These are phyloP conservation scores for Syzygium oleosum DNA, from an alignment of 345 rosid species.

Conservation along the genomic window DNA sequence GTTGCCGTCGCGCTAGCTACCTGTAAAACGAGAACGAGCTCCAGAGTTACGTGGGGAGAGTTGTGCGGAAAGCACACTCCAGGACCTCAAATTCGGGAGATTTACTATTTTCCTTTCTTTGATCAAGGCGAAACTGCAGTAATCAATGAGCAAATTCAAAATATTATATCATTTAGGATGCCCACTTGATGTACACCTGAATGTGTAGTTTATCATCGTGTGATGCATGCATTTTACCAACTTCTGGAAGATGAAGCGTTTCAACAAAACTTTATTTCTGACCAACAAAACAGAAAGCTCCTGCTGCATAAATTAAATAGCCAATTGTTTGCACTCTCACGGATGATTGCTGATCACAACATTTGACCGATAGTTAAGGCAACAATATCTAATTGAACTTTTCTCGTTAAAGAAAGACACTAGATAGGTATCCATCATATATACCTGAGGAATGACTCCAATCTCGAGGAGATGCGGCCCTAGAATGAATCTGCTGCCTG, in stretches of 20 bases:
- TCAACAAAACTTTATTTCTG: neutral
- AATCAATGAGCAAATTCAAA: neutral
- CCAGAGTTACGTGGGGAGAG: conserved; percentile 60
- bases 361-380: neutral
- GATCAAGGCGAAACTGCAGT: neutral
- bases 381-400: neutral
- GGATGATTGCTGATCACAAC: neutral
- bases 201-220: neutral
- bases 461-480: conserved; percentile 63
- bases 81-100: conserved; percentile 46
- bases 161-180: neutral
- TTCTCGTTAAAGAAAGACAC: neutral
- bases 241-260: neutral
- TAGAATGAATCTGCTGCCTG: conserved; percentile 87
- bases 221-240: neutral
- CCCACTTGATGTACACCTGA: neutral
- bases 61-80: conserved; percentile 51
- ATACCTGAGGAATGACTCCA: conserved; percentile 31
- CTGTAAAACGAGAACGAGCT: conserved; percentile 61
- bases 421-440: no score
- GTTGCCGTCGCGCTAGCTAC: conserved; percentile 74
- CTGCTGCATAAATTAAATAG: neutral
- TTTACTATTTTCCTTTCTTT: conserved; percentile 28
- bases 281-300: neutral
- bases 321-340: neutral